Percentiles rank a stretch among this genome's conserved stretches.
Evolutionary conservation across 2,329 filamentous ascomycete species (phyloP).

Genomic region (Tolypocladium inflatum): DNA sequence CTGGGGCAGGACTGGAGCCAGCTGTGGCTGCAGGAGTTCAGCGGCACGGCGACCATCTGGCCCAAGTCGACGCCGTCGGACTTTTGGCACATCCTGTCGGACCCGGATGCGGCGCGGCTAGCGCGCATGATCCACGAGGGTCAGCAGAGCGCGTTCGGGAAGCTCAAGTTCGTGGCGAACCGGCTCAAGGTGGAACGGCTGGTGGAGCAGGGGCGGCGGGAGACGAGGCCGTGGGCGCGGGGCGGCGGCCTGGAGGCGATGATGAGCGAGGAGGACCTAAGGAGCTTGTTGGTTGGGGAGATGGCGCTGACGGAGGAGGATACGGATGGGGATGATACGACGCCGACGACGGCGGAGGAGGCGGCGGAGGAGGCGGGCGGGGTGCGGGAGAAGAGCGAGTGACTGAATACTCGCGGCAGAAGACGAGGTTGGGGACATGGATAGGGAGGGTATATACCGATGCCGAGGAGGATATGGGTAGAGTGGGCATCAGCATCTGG

Average conservation of each 20-base stretch:
- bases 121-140: conserved; percentile 86
- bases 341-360: not conserved
- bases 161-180: conserved; percentile 85
- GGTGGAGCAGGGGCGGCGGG: conserved; percentile 48
- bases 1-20: conserved; percentile 95
- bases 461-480: not conserved
- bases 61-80: conserved; percentile 71
- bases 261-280: conserved; percentile 50
- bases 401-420: not conserved
- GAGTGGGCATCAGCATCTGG: not conserved
- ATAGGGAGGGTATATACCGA: too few relatives aligned
- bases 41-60: conserved; percentile 94
- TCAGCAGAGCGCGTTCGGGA: conserved; percentile 82
- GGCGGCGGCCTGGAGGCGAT: conserved; percentile 50
- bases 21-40: conserved; percentile 92
- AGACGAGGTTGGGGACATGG: not conserved
- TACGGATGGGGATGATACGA: conserved; percentile 12
- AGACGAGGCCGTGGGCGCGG: conserved; percentile 38
- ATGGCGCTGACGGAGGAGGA: conserved; percentile 26
- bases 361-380: not conserved
- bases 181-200: conserved; percentile 71
- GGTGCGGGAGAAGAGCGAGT: not conserved
- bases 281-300: conserved; percentile 33
- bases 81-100: conserved; percentile 77
- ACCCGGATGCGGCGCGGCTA: conserved; percentile 66